phyloP scores from a whole-genome alignment of 352 stramenopile genomes.

The Globisporangium echinulatum region DNA sequence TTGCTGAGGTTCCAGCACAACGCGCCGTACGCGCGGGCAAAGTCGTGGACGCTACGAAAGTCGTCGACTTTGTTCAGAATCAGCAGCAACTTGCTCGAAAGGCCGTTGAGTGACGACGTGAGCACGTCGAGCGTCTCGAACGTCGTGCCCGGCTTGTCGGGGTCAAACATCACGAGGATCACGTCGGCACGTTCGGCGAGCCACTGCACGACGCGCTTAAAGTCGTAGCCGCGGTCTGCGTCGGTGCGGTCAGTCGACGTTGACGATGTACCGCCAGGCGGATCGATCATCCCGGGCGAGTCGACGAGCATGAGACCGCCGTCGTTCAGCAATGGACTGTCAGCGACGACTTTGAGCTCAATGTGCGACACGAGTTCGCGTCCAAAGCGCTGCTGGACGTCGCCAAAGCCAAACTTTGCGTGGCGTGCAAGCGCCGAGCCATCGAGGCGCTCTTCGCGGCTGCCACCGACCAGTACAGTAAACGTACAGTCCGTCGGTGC shows the following conservation, averaged over 20 bases:
- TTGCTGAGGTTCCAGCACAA: slow-evolving; percentile 88
- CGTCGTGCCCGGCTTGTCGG: slow-evolving; percentile 82
- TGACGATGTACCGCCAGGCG: slow-evolving; percentile 24
- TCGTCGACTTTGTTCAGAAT: slow-evolving; percentile 89
- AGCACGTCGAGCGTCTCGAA: slow-evolving; percentile 87
- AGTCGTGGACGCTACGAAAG: slow-evolving; percentile 83
- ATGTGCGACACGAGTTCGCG: slow-evolving; percentile 80
- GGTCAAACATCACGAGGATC: slow-evolving; percentile 88
- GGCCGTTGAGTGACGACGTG: slow-evolving; percentile 62
- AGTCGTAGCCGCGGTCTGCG: slow-evolving; percentile 79
- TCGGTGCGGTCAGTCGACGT: slow-evolving; percentile 52
- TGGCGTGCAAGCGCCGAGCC: slow-evolving; percentile 65
- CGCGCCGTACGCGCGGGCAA: slow-evolving; percentile 76
- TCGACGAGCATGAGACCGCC: slow-evolving; percentile 82
- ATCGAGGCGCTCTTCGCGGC: slow-evolving; percentile 67
- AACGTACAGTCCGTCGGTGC: slow-evolving; percentile 82
- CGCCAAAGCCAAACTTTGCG: slow-evolving; percentile 72
- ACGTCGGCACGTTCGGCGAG: slow-evolving; percentile 81
- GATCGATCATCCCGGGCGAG: slow-evolving; percentile 85
- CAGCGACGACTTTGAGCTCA: slow-evolving; percentile 75
- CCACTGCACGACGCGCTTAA: slow-evolving; percentile 84
- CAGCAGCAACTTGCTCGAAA: slow-evolving; percentile 78
- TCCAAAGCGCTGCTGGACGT: slow-evolving; percentile 76
- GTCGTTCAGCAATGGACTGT: slow-evolving; percentile 64
- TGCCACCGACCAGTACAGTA: slow-evolving; percentile 67